phyloP scores from a whole-genome alignment of 1,284 basidiomycete genomes.

The Fomitopsis palustris region DNA sequence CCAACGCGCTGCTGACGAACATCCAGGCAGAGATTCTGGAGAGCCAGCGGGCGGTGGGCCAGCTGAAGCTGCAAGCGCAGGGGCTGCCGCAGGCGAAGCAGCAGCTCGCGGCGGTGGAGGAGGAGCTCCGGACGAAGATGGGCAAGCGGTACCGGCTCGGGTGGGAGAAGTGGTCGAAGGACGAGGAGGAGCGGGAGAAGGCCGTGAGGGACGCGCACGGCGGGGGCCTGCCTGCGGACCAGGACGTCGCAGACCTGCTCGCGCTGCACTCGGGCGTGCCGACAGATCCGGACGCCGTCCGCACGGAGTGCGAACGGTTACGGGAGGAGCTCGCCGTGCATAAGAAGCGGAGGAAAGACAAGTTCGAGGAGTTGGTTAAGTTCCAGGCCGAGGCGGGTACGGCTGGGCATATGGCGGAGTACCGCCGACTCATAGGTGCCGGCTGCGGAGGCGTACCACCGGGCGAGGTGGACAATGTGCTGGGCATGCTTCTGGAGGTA shows the following conservation, averaged over 20 bases:
- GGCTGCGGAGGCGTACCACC: conserved; percentile 87
- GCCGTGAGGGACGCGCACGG: conserved; percentile 53
- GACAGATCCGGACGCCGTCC: conserved; percentile 52
- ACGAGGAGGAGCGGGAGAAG: conserved; percentile 77
- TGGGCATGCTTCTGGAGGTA: conserved; percentile 83
- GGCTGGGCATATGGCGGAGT: conserved; percentile 83
- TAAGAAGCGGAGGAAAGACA: conserved; percentile 61
- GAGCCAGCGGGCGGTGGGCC: conserved; percentile 72
- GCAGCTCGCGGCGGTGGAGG: conserved; percentile 61
- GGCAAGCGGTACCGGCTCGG: conserved; percentile 79
- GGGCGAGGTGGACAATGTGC: conserved; percentile 80
- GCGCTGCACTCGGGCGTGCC: conserved; percentile 56
- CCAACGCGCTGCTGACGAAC: conserved; percentile 81
- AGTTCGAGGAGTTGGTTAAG: conserved; percentile 73
- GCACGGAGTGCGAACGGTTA: conserved; percentile 55
- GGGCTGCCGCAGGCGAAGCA: conserved; percentile 64
- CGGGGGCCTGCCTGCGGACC: conserved; percentile 52
- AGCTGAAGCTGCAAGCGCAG: conserved; percentile 69
- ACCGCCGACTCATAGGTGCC: conserved; percentile 80
- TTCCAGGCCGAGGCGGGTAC: conserved; percentile 89
- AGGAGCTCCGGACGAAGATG: conserved; percentile 71
- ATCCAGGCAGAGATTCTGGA: conserved; percentile 94
- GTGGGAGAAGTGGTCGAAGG: conserved; percentile 89
- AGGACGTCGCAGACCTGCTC: conserved; percentile 63
- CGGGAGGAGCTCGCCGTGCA: conserved; percentile 64